Evolutionary conservation across 2,329 filamentous ascomycete genomes (phyloP), one percentile per base, ranked within the genome.

Genomic region (Diaporthe ilicicola): DNA sequence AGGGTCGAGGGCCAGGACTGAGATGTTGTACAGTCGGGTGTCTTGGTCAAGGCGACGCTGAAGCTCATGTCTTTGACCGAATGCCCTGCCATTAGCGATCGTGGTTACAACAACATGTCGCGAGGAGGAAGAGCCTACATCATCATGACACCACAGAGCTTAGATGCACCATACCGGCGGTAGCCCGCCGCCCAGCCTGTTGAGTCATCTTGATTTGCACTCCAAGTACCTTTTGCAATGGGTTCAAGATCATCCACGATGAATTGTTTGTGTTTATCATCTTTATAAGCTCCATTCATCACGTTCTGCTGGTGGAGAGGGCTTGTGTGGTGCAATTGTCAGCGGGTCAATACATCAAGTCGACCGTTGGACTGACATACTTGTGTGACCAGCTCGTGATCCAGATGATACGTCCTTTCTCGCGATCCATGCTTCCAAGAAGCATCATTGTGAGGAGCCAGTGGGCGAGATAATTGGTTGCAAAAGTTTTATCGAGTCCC

Each of bases 391-490:
- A 51, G 54, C 75, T 76, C 46, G 73, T 72, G 42, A 76, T 50
- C 1, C 74, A 27, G 4, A 77, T 69, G 17, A 77, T 73, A 1
- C 74, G 46, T 1, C 76, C 76, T 1, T 37, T 10, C 1, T 72
- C 73, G 29, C 65, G 69, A n/a, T 77, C 72, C 67, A 78, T 74
- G 24, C 77, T 77, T 50, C 74, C 32, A 1, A 78, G 71, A 4
- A 78, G 32, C 3, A 77, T 67, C 3, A 78, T 48, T 1, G 72
- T 74, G 0, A 77, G 50, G 1, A 78, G 73, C 73, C 74, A 77
- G 32, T 78, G 76, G 0, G 74, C 74, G 17, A 77, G 74, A 24
- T 77, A 77, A 42, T 76, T 77, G 5, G 70, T 56, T 0, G 34
- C 53, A 51, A 78, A 77, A 0, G 71, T 73, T 9, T 48, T 72